These are phyloP conservation scores for Sugiyamaella marilandica DNA, from an alignment of 805 yeast genomes.

Conservation along the genomic window DNA sequence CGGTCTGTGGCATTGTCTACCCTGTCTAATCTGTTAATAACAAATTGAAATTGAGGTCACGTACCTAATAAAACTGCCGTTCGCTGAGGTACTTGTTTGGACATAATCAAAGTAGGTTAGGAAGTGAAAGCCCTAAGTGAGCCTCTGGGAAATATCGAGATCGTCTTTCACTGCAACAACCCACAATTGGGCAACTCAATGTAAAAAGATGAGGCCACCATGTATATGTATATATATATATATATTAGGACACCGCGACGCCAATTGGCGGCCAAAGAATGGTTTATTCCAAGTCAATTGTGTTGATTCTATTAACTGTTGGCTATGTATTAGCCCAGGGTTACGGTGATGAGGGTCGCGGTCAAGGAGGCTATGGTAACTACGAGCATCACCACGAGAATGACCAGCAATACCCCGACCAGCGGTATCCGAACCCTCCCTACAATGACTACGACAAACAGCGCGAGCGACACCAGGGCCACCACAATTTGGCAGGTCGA, in stretches of 20 bases:
- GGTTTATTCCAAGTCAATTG: background rate
- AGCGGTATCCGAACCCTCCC: too few relatives aligned
- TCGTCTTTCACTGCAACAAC: background rate
- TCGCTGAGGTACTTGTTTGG: slow-evolving; percentile 20
- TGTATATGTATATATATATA: background rate
- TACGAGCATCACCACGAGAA: background rate
- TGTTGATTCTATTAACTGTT: background rate
- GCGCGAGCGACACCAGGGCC: too few relatives aligned
- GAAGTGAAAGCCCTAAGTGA: background rate
- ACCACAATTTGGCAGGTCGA: background rate
- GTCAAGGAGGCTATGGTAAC: background rate
- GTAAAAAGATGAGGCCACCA: background rate
- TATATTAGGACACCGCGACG: background rate
- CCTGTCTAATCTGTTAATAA: slow-evolving; percentile 18
- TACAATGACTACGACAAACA: too few relatives aligned
- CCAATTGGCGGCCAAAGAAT: background rate
- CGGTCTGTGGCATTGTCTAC: slow-evolving; percentile 27
- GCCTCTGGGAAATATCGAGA: background rate
- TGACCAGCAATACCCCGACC: too few relatives aligned
- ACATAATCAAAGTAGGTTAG: slow-evolving; percentile 9
- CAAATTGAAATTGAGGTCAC: slow-evolving; percentile 3
- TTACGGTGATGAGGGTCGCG: background rate
- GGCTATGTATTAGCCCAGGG: background rate
- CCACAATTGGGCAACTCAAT: background rate
- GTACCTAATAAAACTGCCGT: slow-evolving; percentile 21